These are phyloP conservation scores for Kipferlia bialata DNA, from an alignment of 78 protist genomes.

Conservation along the genomic window DNA sequence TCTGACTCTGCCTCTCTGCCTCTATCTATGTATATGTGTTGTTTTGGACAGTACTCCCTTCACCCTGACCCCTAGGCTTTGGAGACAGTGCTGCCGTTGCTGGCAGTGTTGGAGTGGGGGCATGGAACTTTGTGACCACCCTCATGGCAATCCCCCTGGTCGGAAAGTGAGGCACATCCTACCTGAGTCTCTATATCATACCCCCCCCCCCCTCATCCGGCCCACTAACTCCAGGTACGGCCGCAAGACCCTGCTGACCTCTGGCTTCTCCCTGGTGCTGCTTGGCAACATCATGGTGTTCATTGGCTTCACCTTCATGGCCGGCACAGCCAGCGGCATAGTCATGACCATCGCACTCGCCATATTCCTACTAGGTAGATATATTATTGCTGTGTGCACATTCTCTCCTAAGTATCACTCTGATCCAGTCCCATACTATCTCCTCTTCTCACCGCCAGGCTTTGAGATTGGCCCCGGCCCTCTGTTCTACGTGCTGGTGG, in stretches of 20 bases:
- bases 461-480: constrained; percentile 17
- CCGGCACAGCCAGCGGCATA: not conserved
- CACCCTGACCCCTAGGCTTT: too few relatives aligned
- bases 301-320: not conserved
- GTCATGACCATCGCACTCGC: not conserved
- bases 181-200: not conserved
- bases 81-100: not conserved
- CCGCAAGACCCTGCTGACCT: not conserved
- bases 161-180: not conserved
- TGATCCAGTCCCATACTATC: too few relatives aligned
- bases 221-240: not conserved
- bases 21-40: too few relatives aligned
- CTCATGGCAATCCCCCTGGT: not conserved
- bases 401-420: not conserved
- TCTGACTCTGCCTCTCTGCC: too few relatives aligned
- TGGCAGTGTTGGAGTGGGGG: not conserved
- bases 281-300: not conserved
- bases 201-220: not conserved
- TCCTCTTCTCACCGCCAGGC: not conserved
- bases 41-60: too few relatives aligned
- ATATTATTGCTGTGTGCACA: not conserved
- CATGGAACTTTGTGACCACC: not conserved
- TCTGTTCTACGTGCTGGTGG: constrained; percentile 4
- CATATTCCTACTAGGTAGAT: not conserved
- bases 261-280: not conserved